phyloP scores from a whole-genome alignment of 192 early-diverging fungal genomes.

The Linnemannia elongata region DNA sequence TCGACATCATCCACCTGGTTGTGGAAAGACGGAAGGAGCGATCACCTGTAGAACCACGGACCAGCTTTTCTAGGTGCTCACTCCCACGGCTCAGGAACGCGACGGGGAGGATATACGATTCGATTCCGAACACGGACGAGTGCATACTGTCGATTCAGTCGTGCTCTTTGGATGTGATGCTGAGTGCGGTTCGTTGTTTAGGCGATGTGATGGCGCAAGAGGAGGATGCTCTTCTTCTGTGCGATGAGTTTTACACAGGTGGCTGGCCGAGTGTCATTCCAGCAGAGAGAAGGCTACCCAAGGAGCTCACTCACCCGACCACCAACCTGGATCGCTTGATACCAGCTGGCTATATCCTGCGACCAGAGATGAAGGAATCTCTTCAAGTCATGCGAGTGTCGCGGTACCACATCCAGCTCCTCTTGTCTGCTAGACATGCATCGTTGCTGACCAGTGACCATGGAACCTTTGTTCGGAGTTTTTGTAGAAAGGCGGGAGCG shows the following conservation, averaged over 20 bases:
- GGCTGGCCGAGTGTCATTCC: slow-evolving; percentile 24
- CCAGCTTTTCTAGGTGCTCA: neutral
- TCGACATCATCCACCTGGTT: neutral
- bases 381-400: neutral
- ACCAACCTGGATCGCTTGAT: neutral
- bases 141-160: slow-evolving; percentile 25
- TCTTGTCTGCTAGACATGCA: neutral
- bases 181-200: slow-evolving; percentile 8
- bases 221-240: neutral
- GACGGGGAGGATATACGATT: slow-evolving; percentile 7
- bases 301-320: neutral
- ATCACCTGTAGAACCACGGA: neutral
- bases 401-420: slow-evolving; percentile 22
- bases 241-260: slow-evolving; percentile 28
- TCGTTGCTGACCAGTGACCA: neutral
- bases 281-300: neutral
- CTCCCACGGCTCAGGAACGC: slow-evolving; percentile 13
- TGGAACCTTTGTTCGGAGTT: neutral
- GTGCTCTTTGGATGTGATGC: slow-evolving; percentile 1
- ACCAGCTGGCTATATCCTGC: slow-evolving; percentile 20
- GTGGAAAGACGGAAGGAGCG: neutral
- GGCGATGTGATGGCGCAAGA: neutral
- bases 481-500: neutral
- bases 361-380: slow-evolving; percentile 19
- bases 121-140: slow-evolving; percentile 16